Evolutionary conservation across 2,329 filamentous ascomycete genomes (phyloP).

Genomic region (Verticillium isaacii): DNA sequence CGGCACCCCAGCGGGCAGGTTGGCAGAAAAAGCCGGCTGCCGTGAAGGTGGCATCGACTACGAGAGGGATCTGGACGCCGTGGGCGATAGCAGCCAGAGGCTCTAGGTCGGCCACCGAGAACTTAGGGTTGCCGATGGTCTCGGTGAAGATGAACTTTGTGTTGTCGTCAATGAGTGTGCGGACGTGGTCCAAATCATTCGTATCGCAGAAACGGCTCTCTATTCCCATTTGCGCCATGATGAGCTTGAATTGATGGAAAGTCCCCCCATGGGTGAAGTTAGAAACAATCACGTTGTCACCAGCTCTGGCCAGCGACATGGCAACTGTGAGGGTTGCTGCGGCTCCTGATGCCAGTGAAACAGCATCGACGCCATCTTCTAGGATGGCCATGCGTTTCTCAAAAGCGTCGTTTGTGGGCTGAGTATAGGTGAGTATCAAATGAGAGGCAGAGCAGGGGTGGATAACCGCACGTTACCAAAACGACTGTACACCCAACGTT

Average conservation of each 20-base stretch:
- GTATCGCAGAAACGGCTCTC: conserved; percentile 81
- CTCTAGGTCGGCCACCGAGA: conserved; percentile 89
- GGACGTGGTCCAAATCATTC: conserved; percentile 74
- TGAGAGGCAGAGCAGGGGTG: background rate
- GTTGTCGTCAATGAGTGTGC: conserved; percentile 79
- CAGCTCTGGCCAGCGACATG: conserved; percentile 71
- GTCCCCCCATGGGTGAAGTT: conserved; percentile 91
- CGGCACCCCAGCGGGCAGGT: conserved; percentile 85
- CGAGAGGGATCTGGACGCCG: conserved; percentile 59
- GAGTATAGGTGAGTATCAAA: background rate
- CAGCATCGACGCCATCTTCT: conserved; percentile 83
- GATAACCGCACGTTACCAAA: background rate
- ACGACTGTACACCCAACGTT: conserved; percentile 30
- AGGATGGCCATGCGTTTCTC: conserved; percentile 95
- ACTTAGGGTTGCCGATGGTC: conserved; percentile 88
- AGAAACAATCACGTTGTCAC: conserved; percentile 91
- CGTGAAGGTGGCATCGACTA: conserved; percentile 89
- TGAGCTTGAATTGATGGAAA: conserved; percentile 95
- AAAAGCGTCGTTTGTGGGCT: conserved; percentile 92
- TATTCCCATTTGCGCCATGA: conserved; percentile 79
- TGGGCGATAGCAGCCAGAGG: conserved; percentile 78
- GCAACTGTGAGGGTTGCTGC: conserved; percentile 90
- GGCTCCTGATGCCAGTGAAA: conserved; percentile 82
- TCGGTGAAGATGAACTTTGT: conserved; percentile 92
- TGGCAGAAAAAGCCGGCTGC: conserved; percentile 85